Base-by-base conservation (phyloP, 2,329 filamentous ascomycete species). In the Hypocreales sp. region DNA sequence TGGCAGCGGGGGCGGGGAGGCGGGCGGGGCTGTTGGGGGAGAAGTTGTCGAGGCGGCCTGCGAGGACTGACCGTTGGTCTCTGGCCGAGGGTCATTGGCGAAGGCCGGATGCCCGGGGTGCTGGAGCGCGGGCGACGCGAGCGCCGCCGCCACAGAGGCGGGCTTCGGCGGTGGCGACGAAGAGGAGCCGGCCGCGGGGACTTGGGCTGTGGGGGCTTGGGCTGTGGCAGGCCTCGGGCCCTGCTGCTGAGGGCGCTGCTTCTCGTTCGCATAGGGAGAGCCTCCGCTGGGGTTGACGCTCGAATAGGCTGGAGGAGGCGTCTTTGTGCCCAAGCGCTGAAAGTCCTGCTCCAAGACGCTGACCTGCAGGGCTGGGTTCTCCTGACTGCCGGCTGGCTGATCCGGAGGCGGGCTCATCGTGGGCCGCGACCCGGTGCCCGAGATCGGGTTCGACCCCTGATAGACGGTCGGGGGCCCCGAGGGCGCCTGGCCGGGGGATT, bases 231-330 rank as follows among this genome's bases (percentile, higher is more conserved):
- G 22, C 9, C 28, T 28, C 22, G 33, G 30, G 11, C 32, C 28
- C 13, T 36, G 35, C 32, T 46, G 47, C 28, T 51, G 52, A 17
- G 64, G 58, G 33, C 64, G 60, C 42, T 72, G 71, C 48, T 94
- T 94, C 46, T 94, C 86, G 37, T 71, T 73, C 0, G 83, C 77
- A 50, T 86, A 90, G 56, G 68, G 40, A 53, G 73, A 41, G 50
- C 61, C 44, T 16, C 53, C 51, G 22, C 51, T 53, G 1, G 61
- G 53, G 31, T 63, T 71, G 24, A 92, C 70, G 41, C 77, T 90
- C 8, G 83, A 90, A 51, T 98, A 98, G 5, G 90, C 87, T n/a
- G 90, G 90, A 13, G 90, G 90, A 10, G 87, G 86, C 29, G 83
- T 84, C 14, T 82, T 79, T 17, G 75, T 65, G 39, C 82, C 73